Percentiles rank a stretch among this genome's conserved stretches.
These are phyloP conservation scores for Serendipita sp. DNA, from an alignment of 768 basidiomycete species.

Conservation along the genomic window DNA sequence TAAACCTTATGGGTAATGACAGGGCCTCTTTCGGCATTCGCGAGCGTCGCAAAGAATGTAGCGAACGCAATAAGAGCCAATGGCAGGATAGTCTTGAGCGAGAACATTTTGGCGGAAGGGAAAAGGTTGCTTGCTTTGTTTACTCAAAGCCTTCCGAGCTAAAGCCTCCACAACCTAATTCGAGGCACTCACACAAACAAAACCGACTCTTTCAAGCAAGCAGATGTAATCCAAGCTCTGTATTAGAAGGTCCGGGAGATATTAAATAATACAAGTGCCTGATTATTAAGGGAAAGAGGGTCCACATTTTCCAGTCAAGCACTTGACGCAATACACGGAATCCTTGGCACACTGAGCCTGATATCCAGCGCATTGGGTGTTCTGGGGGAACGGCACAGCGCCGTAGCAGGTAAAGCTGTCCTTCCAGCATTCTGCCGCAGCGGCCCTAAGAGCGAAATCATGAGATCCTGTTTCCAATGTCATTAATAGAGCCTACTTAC, in stretches of 20 bases:
- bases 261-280: not conserved
- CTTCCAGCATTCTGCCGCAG: not conserved
- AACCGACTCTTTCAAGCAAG: too few species aligned
- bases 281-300: not conserved
- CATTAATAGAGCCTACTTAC: not conserved
- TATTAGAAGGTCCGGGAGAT: too few species aligned
- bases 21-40: conserved; percentile 72
- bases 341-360: not conserved
- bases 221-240: too few species aligned
- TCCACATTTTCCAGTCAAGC: not conserved
- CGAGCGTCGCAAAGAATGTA: conserved; percentile 56
- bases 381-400: not conserved
- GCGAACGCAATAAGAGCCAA: conserved; percentile 48
- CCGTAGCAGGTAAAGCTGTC: not conserved
- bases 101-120: not conserved
- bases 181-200: too few species aligned
- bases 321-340: not conserved
- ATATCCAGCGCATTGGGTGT: not conserved
- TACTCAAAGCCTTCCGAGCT: too few species aligned
- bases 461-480: too few species aligned
- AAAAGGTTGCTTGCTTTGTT: not conserved
- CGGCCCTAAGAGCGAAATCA: not conserved
- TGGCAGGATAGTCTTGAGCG: conserved; percentile 24
- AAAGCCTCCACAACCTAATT: too few species aligned
- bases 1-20: conserved; percentile 85